These are phyloP conservation scores for Aspergillus pseudoglaucus DNA, from an alignment of 2,329 filamentous ascomycete genomes.

Conservation along the genomic window DNA sequence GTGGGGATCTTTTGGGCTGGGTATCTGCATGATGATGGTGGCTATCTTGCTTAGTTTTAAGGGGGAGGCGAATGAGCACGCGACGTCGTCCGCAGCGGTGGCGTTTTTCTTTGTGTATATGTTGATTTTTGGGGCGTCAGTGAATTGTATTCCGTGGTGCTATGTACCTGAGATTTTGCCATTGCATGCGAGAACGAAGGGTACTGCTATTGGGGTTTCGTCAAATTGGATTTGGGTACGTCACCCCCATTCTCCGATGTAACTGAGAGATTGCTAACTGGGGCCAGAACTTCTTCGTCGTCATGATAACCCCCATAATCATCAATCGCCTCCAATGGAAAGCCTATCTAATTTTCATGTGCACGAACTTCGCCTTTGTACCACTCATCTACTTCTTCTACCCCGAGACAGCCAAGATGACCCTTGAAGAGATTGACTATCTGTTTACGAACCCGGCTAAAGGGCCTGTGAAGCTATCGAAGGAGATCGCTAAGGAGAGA, in stretches of 20 bases:
- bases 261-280: slow-evolving; percentile 1
- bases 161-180: slow-evolving; percentile 47
- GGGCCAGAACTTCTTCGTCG: slow-evolving; percentile 38
- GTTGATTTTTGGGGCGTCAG: slow-evolving; percentile 38
- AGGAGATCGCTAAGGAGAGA: too few relatives aligned
- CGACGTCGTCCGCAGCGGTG: slow-evolving; percentile 41
- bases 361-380: slow-evolving; percentile 27
- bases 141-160: slow-evolving; percentile 46
- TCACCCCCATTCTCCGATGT: slow-evolving; percentile 15
- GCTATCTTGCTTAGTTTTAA: background rate
- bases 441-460: slow-evolving; percentile 22
- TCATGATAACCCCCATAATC: slow-evolving; percentile 30
- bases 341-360: slow-evolving; percentile 33
- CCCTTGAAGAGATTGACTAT: slow-evolving; percentile 40
- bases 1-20: too few relatives aligned
- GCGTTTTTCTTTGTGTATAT: slow-evolving; percentile 45
- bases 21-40: too few relatives aligned
- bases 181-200: slow-evolving; percentile 44
- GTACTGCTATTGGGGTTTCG: slow-evolving; percentile 12
- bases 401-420: slow-evolving; percentile 37
- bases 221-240: background rate
- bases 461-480: background rate
- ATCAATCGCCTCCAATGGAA: slow-evolving; percentile 29
- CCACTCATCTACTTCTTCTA: slow-evolving; percentile 38
- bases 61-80: slow-evolving; percentile 20